phyloP scores from a whole-genome alignment of 2,329 filamentous ascomycete genomes.

The Blumeria hordei region DNA sequence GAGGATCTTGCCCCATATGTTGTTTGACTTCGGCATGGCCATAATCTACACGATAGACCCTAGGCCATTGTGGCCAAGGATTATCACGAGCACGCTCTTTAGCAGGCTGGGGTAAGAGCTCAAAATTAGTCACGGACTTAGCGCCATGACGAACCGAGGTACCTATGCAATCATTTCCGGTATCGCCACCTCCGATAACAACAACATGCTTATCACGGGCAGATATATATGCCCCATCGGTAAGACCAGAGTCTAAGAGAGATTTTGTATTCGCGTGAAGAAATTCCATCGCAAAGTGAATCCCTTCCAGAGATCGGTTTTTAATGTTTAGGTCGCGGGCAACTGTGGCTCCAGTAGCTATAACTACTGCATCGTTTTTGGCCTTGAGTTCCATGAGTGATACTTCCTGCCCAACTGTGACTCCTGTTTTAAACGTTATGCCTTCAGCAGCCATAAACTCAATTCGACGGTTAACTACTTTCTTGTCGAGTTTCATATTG shows the following conservation, averaged over 20 bases:
- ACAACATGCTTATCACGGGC: conserved; percentile 91
- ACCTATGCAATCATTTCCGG: conserved; percentile 93
- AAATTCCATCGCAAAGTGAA: conserved; percentile 96
- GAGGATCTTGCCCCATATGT: conserved; percentile 86
- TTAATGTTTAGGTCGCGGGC: conserved; percentile 82
- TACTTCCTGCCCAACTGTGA: conserved; percentile 52
- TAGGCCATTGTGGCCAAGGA: conserved; percentile 96
- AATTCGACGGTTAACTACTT: conserved; percentile 80
- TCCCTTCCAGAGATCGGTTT: conserved; percentile 64
- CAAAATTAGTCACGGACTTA: conserved; percentile 91
- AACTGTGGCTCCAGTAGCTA: conserved; percentile 81
- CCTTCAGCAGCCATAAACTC: conserved; percentile 89
- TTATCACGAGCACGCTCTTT: conserved; percentile 80
- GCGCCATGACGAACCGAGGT: conserved; percentile 88
- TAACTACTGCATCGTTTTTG: conserved; percentile 60
- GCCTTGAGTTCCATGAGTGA: conserved; percentile 47
- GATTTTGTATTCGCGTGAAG: conserved; percentile 95
- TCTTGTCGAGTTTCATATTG: conserved; percentile 99
- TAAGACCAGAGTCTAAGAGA: conserved; percentile 70
- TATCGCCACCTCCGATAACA: conserved; percentile 93
- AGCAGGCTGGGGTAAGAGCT: conserved; percentile 79
- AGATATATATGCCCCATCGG: conserved; percentile 68
- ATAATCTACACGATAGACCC: conserved; percentile 96
- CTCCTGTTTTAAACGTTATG: conserved; percentile 55
- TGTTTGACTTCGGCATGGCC: conserved; percentile 89